phyloP scores from a whole-genome alignment of 495 filamentous ascomycete species.

The Penicillium lagena region DNA sequence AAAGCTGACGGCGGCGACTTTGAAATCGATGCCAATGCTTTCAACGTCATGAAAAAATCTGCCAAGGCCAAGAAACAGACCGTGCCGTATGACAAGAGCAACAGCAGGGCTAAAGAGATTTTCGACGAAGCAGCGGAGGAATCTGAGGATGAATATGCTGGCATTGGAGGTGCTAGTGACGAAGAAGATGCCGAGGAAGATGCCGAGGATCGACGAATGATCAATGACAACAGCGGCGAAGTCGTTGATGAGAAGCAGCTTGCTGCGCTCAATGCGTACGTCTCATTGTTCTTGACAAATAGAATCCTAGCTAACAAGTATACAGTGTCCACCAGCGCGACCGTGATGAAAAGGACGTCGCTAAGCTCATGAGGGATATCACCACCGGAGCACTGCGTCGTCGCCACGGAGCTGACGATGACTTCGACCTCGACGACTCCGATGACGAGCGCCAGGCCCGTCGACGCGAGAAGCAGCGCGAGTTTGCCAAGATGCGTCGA shows the following conservation, averaged over 20 bases:
- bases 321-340: constrained; percentile 34
- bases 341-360: constrained; percentile 67
- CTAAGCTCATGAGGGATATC: constrained; percentile 87
- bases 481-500: constrained; percentile 89
- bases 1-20: constrained; percentile 30
- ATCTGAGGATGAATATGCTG: constrained; percentile 97
- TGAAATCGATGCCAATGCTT: constrained; percentile 51
- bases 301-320: constrained; percentile 10
- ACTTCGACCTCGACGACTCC: constrained; percentile 76
- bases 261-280: constrained; percentile 85
- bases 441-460: constrained; percentile 77
- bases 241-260: constrained; percentile 70
- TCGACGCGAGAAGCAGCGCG: constrained; percentile 72
- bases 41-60: constrained; percentile 70
- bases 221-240: constrained; percentile 83
- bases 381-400: constrained; percentile 78
- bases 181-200: constrained; percentile 75
- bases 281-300: constrained; percentile 8
- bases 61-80: constrained; percentile 51
- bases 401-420: constrained; percentile 65
- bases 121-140: constrained; percentile 92
- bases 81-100: constrained; percentile 69
- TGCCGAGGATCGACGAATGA: constrained; percentile 65
- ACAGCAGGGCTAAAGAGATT: constrained; percentile 80
- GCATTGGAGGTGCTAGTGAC: constrained; percentile 82